phyloP scores from a whole-genome alignment of 495 filamentous ascomycete species.

The Extremus antarcticus region DNA sequence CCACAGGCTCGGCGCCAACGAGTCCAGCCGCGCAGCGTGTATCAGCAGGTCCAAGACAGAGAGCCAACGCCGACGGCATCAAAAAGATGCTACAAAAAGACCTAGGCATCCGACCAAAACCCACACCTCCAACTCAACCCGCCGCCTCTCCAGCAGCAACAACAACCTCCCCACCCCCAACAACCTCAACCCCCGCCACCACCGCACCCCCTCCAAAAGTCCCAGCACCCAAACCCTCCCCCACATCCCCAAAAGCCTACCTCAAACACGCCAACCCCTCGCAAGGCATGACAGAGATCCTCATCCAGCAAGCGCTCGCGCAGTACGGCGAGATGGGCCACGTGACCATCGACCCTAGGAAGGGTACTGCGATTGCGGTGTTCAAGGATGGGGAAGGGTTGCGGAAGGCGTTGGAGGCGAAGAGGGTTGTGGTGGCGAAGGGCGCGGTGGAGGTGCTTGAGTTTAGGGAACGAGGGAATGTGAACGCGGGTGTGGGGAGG shows the following conservation, averaged over 20 bases:
- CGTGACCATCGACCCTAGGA: constrained; percentile 84
- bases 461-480: constrained; percentile 46
- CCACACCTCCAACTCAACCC: neutral
- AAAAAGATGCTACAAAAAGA: constrained; percentile 84
- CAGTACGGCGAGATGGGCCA: constrained; percentile 58
- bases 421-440: constrained; percentile 59
- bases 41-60: constrained; percentile 28
- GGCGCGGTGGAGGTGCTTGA: constrained; percentile 80
- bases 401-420: constrained; percentile 67
- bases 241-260: constrained; percentile 52
- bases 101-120: constrained; percentile 50
- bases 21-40: constrained; percentile 13
- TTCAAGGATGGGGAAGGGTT: constrained; percentile 62
- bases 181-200: constrained; percentile 11
- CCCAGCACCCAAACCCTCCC: constrained; percentile 8
- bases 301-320: constrained; percentile 61
- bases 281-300: constrained; percentile 74
- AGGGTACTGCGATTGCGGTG: constrained; percentile 84
- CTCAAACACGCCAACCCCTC: constrained; percentile 87
- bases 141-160: constrained; percentile 1
- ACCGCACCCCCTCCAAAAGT: neutral
- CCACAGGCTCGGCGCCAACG: neutral
- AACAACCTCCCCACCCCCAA: constrained; percentile 4
- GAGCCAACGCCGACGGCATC: constrained; percentile 63
- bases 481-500: neutral